These are phyloP conservation scores for Chloranthus sessilifolius DNA, from an alignment of 164 flowering plant genomes.

Conservation along the genomic window DNA sequence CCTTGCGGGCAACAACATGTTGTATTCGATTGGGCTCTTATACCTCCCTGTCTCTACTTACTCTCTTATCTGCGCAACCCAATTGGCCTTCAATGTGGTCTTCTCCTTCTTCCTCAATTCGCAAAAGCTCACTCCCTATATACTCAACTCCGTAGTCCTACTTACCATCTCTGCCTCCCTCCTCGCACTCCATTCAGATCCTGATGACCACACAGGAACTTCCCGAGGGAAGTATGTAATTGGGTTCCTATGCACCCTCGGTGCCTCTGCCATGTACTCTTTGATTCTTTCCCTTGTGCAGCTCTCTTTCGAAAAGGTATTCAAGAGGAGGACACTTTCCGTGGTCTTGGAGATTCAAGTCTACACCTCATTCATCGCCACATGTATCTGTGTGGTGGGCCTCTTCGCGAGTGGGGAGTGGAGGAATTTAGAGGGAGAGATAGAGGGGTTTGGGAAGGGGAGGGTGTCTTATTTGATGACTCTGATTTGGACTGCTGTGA, in stretches of 20 bases:
- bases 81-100: constrained; percentile 25
- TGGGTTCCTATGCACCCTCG: constrained; percentile 21
- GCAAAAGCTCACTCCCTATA: constrained; percentile 17
- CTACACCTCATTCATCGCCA: constrained; percentile 14
- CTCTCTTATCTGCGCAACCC: constrained; percentile 24
- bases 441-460: constrained; percentile 10
- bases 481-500: constrained; percentile 5
- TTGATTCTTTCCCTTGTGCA: constrained; percentile 22
- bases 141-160: constrained; percentile 16
- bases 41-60: constrained; percentile 25
- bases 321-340: constrained; percentile 15
- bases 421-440: constrained; percentile 14
- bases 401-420: constrained; percentile 29
- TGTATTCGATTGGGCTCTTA: constrained; percentile 19
- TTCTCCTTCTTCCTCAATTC: constrained; percentile 23
- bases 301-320: constrained; percentile 15
- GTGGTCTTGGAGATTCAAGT: constrained; percentile 21
- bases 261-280: constrained; percentile 20
- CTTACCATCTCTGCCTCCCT: constrained; percentile 18
- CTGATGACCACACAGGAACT: constrained; percentile 5
- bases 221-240: constrained; percentile 12
- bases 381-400: constrained; percentile 18
- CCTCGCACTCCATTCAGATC: constrained; percentile 12
- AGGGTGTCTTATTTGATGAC: constrained; percentile 11
- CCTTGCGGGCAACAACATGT: constrained; percentile 12